Base-by-base conservation (phyloP, 805 yeast genomes). In the Metschnikowia drakensbergensis region DNA sequence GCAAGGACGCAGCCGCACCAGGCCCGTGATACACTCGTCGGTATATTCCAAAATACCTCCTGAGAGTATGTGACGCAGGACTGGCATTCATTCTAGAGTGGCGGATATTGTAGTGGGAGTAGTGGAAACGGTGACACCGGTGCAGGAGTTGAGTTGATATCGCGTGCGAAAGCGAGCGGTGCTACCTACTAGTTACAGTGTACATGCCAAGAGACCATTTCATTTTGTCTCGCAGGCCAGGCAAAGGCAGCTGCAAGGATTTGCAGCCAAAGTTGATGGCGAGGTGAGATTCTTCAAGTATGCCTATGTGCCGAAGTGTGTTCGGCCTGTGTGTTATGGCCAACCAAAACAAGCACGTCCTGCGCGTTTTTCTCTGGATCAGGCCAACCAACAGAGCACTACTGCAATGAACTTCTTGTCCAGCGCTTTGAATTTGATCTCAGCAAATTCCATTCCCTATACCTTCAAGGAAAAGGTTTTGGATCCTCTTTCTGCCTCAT, bases 371-470 rank as follows among this genome's bases (percentile, higher is more conserved):
- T 40, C 43, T 40, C 36, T 37, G 23, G 23, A 13, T 9, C 32
- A 37, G 25, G 41, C 41, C 41, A 27, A 27, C 17, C 39, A 37
- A 28, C 13, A 37, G 26, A 27, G 17, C 25, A 27, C 39, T 27
- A 42, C 45, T 5, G 29, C 45, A 32, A 85, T 85, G 91, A 84
- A 85, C 66, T 86, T 85, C 58, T 68, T 85, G n/a, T 66, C 87
- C 1, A 82, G 78, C 51, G 79, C 90, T 0, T 66, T 84, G 27
- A 78, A 79, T 40, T 71, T 81, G 3, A 63, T 83, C 23, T 78
- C 86, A 8, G 83, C 84, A 3, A 59, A 66, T 2, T 68, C 82
- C 1, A 78, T 84, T 30, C 88, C 89, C 0, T 83, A 82, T 58
- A 72, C 71, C 3, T 61, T 82, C 51, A 79, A 78, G 32, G 79